Percentiles rank a stretch among this genome's conserved stretches.
These are phyloP conservation scores for Nicotiana obtusifolia DNA, from an alignment of 257 asterid species.

Conservation along the genomic window DNA sequence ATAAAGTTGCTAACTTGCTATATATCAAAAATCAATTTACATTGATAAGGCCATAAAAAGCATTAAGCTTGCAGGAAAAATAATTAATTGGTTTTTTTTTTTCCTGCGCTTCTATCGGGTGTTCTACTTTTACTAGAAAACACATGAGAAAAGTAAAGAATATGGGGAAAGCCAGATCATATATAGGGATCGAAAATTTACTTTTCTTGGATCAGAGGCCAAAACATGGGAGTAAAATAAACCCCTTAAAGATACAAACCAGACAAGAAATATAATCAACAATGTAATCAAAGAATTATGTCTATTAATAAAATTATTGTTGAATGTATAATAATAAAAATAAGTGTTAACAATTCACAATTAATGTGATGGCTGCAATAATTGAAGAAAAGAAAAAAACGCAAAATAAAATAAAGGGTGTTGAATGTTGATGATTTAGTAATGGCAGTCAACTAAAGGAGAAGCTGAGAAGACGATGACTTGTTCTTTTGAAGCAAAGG, in stretches of 20 bases:
- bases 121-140: background rate
- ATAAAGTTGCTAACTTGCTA: background rate
- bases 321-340: conserved; percentile 6
- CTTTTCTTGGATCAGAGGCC: conserved; percentile 3
- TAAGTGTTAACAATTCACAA: conserved; percentile 26
- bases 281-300: conserved; percentile 17
- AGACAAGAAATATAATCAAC: background rate
- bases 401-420: conserved; percentile 11
- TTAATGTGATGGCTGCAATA: conserved; percentile 4
- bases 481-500: conserved; percentile 58
- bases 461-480: conserved; percentile 65
- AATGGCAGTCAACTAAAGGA: conserved; percentile 79
- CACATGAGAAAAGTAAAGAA: background rate
- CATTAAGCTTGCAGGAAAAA: no score
- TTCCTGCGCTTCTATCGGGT: background rate
- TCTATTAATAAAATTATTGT: conserved; percentile 1
- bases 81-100: background rate
- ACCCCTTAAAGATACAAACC: background rate
- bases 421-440: conserved; percentile 16
- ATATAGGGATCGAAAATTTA: background rate
- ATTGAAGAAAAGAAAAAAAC: background rate
- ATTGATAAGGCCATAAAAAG: no score
- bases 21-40: no score
- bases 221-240: background rate
- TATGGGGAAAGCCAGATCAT: conserved; percentile 1